Conservation (phyloP, 257 asterid genomes). For the Lantana camara region DNA sequence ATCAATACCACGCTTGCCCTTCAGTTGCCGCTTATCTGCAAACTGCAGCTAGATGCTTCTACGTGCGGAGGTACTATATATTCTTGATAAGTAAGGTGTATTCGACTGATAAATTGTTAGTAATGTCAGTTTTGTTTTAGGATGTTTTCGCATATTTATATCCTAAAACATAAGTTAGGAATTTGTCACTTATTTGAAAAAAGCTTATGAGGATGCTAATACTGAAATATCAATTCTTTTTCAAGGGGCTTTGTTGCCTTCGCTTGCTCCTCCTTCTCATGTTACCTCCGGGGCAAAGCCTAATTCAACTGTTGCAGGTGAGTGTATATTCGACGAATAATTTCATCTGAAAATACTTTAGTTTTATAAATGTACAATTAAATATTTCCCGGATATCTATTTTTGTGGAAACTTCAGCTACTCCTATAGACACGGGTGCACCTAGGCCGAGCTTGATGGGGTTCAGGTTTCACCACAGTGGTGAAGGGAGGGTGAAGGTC, state of each 20-base stretch:
- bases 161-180: too few species aligned
- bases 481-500: constrained; percentile 37
- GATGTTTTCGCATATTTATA: too few species aligned
- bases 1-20: constrained; percentile 64
- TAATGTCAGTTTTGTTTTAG: too few species aligned
- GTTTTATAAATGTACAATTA: background rate
- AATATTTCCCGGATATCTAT: background rate
- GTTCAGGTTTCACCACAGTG: constrained; percentile 35
- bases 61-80: constrained; percentile 57
- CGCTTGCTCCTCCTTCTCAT: constrained; percentile 52
- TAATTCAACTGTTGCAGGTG: constrained; percentile 58
- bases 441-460: constrained; percentile 50
- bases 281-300: constrained; percentile 47
- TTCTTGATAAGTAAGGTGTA: too few species aligned
- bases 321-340: background rate
- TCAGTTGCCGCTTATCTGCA: constrained; percentile 64
- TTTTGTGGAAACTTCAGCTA: constrained; percentile 44
- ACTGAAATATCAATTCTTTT: too few species aligned
- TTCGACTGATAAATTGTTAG: too few species aligned
- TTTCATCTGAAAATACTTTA: too few species aligned
- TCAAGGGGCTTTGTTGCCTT: constrained; percentile 37
- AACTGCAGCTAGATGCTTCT: constrained; percentile 38
- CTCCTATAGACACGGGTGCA: constrained; percentile 44
- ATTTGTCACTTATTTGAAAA: too few species aligned
- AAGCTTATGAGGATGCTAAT: too few species aligned